phyloP scores from a whole-genome alignment of 225 moss, liverwort and hornwort genomes.

The Polytrichum formosum region DNA sequence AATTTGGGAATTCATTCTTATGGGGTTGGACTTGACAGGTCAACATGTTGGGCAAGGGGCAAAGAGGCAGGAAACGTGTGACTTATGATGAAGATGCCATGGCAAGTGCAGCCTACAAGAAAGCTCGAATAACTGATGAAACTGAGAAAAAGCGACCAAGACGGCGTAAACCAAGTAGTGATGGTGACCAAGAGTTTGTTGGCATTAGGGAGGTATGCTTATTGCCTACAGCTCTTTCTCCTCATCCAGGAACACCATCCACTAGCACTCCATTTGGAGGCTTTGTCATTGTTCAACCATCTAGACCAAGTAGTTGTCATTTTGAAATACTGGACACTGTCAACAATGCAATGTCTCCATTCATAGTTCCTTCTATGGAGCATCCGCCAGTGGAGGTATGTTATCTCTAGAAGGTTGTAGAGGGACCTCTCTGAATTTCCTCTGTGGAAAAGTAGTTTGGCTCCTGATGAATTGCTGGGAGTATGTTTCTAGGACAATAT shows the following conservation, averaged over 20 bases:
- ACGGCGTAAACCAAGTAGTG: slow-evolving; percentile 33
- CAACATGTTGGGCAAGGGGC: slow-evolving; percentile 46
- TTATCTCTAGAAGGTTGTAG: slow-evolving; percentile 6
- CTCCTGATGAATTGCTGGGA: too few relatives aligned
- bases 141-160: slow-evolving; percentile 36
- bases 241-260: slow-evolving; percentile 12
- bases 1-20: too few relatives aligned
- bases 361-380: slow-evolving; percentile 11
- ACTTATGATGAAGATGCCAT: slow-evolving; percentile 55
- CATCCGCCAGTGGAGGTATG: slow-evolving; percentile 26
- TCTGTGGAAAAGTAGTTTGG: too few relatives aligned
- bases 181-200: slow-evolving; percentile 32
- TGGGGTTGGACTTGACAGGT: slow-evolving; percentile 15
- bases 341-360: not conserved
- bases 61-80: slow-evolving; percentile 45
- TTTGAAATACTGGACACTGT: slow-evolving; percentile 4
- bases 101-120: slow-evolving; percentile 43
- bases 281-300: not conserved
- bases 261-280: not conserved
- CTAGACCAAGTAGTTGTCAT: not conserved
- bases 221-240: slow-evolving; percentile 19
- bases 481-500: too few relatives aligned
- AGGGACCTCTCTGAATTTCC: not conserved
- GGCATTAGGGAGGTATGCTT: slow-evolving; percentile 1
- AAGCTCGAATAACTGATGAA: slow-evolving; percentile 27